A percentile compares a stretch with the other conserved stretches of the same genome.
phyloP scores from a whole-genome alignment of 768 basidiomycete genomes.

The Lactifluus volemus region DNA sequence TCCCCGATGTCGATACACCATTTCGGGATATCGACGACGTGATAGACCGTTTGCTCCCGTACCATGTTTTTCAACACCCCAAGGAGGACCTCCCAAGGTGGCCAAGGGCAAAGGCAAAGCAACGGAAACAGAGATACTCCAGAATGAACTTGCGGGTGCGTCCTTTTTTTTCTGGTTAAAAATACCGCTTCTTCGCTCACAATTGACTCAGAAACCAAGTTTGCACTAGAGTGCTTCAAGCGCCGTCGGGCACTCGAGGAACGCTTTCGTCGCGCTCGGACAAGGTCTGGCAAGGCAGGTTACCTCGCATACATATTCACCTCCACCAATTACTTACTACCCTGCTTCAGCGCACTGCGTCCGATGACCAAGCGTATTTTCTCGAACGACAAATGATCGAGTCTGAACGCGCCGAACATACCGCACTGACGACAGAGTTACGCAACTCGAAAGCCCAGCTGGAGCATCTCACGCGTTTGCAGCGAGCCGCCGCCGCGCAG shows the following conservation, averaged over 20 bases:
- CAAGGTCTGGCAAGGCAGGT: constrained; percentile 49
- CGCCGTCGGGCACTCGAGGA: constrained; percentile 47
- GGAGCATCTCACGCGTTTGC: constrained; percentile 62
- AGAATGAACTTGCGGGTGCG: constrained; percentile 47
- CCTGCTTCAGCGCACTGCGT: constrained; percentile 43
- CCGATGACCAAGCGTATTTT: constrained; percentile 54
- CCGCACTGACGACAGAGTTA: constrained; percentile 48
- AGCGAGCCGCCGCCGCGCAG: constrained; percentile 38
- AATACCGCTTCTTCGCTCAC: not conserved
- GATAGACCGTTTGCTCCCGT: constrained; percentile 65
- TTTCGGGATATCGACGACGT: constrained; percentile 56
- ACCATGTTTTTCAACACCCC: constrained; percentile 74
- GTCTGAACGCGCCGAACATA: constrained; percentile 53
- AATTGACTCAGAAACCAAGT: constrained; percentile 50
- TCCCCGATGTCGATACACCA: constrained; percentile 63
- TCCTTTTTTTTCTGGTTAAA: not conserved
- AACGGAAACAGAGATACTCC: constrained; percentile 31
- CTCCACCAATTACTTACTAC: not conserved
- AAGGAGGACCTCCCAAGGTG: constrained; percentile 41
- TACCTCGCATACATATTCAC: not conserved
- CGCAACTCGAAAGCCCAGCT: constrained; percentile 54
- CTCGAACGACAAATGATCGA: constrained; percentile 60
- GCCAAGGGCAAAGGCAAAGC: constrained; percentile 61
- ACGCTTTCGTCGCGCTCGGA: constrained; percentile 48
- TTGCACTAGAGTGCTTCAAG: constrained; percentile 58